Base-by-base conservation (phyloP, 768 basidiomycete genomes). In the Leucosporidium yakuticum region DNA sequence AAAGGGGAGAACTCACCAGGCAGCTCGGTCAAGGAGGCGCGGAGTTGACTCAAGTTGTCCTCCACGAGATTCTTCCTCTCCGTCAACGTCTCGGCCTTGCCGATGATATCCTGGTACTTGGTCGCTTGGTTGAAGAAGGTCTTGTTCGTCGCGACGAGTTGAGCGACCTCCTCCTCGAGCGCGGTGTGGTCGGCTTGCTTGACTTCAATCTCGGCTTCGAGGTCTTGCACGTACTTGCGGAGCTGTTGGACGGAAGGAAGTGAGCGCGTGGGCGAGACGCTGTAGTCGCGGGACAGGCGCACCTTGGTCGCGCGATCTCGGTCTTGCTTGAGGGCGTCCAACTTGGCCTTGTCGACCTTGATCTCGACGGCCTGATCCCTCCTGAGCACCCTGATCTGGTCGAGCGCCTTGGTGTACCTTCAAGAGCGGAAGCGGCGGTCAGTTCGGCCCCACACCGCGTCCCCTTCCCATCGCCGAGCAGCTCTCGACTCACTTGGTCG, bases 351-450 rank as follows among this genome's bases (percentile, higher is more conserved):
- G 78, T 99, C 96, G 0, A 89, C 86, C 79, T 98, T 99, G 65
- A 96, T 83, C 64, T 97, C 95, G 2, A 88, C 85, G 3, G 87
- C 83, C 17, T 91, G 87, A 49, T 98, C 96, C 77, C 98, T 98
- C 60, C 94, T 86, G 25, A 98, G 82, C 48, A 79, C 76, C 77
- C 94, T 96, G 80, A 98, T 97, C 32, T 88, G 86, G 67, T 96
- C 91, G 1, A 99, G 83, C 0, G 95, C 96, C 76, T 98, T 98
- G 0, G 95, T 97, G 79, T 97, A 99, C 75, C 94, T 96, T 65
- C 0, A 14, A 31, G 29, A 51, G 50, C 23, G 14, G 2, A 19
- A 31, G 34, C 1, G 32, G 6, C 4, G n/a, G 21, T 61, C 48
- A 61, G 60, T 31, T 61, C 23, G 5, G 25, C 15, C 29, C 47